Base-by-base conservation (phyloP, 2,329 filamentous ascomycete genomes). In the Botrytis cinerea region DNA sequence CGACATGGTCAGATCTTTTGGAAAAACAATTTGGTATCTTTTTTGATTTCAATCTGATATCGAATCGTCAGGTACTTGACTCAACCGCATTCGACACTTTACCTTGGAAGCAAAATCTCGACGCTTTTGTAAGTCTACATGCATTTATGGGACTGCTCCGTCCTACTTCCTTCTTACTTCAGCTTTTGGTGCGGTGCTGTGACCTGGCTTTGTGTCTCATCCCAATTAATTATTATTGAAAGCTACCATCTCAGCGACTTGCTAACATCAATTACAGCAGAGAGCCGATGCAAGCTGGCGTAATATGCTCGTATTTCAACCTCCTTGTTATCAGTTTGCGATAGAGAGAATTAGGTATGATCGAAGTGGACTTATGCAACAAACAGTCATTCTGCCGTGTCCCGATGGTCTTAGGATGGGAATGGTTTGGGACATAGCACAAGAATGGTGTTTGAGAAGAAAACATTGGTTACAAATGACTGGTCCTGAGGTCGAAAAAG, bases 261-360 rank as follows among this genome's bases (percentile, higher is more conserved):
- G 22, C 66, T 69, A 25, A 69, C 48, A 57, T 20, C 10, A 43
- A 7, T 40, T 57, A 32, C 22, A 69, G 66, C 67, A 68, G 20
- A 72, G 71, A 69, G 71, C 71, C 7, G 62, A 72, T 60, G 71
- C 71, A 38, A 72, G 51, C 51, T 72, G 71, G 71, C 62, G 71
- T 40, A 16, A 67, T 9, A 72, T 72, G 62, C 71, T 72, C 16
- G 71, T 72, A 25, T 72, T 68, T 6, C 71, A 72, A 72, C 71
- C 71, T 22, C 62, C 71, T 16, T 68, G 51, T 12, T 68, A 62
- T 20, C 22, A 40, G 25, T 66, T 72, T 32, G 51, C 32, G 28
- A 69, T 72, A 64, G n/a, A 35, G 38, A 51, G 54, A 35, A 28
- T 72, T 12, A 68, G 32, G 32, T 28, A 51, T 45, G 38, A 69